A percentile compares a stretch with the other conserved stretches of the same genome.
Conservation (phyloP, 1,284 basidiomycete species). For the Boletus semigastroideus region DNA sequence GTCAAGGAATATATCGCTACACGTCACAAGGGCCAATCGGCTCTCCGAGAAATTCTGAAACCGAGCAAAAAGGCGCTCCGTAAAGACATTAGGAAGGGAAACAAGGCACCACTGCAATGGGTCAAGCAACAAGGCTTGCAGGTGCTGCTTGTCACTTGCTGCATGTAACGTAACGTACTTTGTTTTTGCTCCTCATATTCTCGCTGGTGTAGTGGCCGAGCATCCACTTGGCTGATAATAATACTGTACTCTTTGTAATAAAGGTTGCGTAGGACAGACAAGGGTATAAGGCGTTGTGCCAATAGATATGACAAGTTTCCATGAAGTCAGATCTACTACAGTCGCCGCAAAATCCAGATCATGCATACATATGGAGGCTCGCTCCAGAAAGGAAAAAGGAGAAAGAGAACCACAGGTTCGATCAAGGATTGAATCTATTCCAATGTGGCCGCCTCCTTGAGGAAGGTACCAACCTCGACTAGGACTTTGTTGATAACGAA, state of each 20-base stretch:
- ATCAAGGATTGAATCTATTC: slow-evolving; percentile 1
- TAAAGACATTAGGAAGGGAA: slow-evolving; percentile 54
- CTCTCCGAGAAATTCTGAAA: slow-evolving; percentile 60
- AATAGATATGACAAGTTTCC: background rate
- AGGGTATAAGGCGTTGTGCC: slow-evolving; percentile 24
- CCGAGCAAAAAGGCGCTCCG: slow-evolving; percentile 59
- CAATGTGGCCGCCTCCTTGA: slow-evolving; percentile 22
- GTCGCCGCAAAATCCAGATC: background rate
- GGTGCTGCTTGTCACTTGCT: slow-evolving; percentile 54
- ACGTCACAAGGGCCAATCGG: slow-evolving; percentile 59
- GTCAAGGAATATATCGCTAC: slow-evolving; percentile 70
- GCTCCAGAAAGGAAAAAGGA: slow-evolving; percentile 5
- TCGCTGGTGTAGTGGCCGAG: background rate
- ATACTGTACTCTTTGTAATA: background rate
- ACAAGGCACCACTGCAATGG: slow-evolving; percentile 47
- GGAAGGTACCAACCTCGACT: slow-evolving; percentile 37
- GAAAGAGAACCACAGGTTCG: background rate
- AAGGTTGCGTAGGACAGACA: slow-evolving; percentile 8
- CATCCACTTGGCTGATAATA: background rate
- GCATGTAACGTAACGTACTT: slow-evolving; percentile 15
- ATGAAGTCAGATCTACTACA: slow-evolving; percentile 1
- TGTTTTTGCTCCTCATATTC: background rate
- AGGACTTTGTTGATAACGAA: slow-evolving; percentile 37
- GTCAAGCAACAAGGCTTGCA: slow-evolving; percentile 66
- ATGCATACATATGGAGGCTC: background rate